Base-by-base conservation (phyloP, 2,329 filamentous ascomycete genomes). In the Neocatenulostroma microsporum region DNA sequence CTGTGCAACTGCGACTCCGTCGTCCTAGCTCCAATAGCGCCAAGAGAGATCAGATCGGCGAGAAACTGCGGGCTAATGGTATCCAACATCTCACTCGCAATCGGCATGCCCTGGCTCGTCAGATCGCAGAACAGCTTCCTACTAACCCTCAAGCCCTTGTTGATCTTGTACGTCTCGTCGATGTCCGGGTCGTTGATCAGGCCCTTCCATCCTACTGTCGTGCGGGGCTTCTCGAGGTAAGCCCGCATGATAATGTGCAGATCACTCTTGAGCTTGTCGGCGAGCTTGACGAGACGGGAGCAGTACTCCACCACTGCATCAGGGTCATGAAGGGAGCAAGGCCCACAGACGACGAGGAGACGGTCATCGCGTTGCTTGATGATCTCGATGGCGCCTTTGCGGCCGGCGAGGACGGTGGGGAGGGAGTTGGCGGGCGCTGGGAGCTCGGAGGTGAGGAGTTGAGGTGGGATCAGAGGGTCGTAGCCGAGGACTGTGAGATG, bases 141-240 rank as follows among this genome's bases (percentile, higher is more conserved):
- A n/a, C 84, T 89, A 39, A 94, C 79, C 20, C 86, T 79, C 39
- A 98, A 75, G 36, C 91, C 91, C 74, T 96, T 96, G 78, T 98
- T 98, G 72, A 98, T 98, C 69, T 94, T 78, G 81, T 84, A 98
- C 58, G 82, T 91, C 62, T 91, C 82, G 64, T 98, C 86, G 61
- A 98, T 94, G 56, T 96, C 88, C 2, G 91, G 91, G 63, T 98
- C 91, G 67, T 98, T 98, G 74, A 98, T 95, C 62, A 98, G 73
- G 35, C 91, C 91, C 70, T 98, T 98, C 91, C 91, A 98, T 60
- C 91, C 91, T 33, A 98, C 88, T 0, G 91, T 98, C 33, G 91
- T 98, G 44, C 91, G 82, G 27, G 91, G 91, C 74, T 98, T 98
- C 73, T 98, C 91, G 34, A 98, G 82, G 75, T 98, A 98, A 58